phyloP scores from a whole-genome alignment of 495 filamentous ascomycete species.

The Ramalina peruviana region DNA sequence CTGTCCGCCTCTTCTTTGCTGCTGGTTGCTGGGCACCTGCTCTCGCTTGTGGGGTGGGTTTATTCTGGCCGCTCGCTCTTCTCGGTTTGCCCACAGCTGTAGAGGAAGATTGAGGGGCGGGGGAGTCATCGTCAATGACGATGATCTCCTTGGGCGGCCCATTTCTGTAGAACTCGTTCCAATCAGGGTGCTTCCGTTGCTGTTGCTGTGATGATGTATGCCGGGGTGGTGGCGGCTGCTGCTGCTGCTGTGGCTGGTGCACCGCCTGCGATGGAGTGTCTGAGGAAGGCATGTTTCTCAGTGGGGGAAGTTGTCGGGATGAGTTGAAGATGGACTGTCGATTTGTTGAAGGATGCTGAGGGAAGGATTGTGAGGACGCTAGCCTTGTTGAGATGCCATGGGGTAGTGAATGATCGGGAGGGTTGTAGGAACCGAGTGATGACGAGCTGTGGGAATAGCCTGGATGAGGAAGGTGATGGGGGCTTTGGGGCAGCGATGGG shows the following conservation, averaged over 20 bases:
- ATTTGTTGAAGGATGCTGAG: conserved; percentile 30
- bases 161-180: conserved; percentile 85
- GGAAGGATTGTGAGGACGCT: conserved; percentile 34
- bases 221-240: too few relatives aligned
- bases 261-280: conserved; percentile 10
- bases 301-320: conserved; percentile 17
- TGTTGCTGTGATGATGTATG: conserved; percentile 17
- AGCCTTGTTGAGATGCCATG: conserved; percentile 34
- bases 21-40: conserved; percentile 32
- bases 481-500: conserved; percentile 60
- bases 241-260: neutral
- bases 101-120: conserved; percentile 30
- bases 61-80: conserved; percentile 33
- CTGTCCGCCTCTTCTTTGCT: conserved; percentile 52
- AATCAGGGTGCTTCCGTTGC: conserved; percentile 58
- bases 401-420: conserved; percentile 33
- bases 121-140: conserved; percentile 84
- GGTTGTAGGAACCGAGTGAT: conserved; percentile 26
- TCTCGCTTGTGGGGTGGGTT: conserved; percentile 17
- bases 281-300: conserved; percentile 11
- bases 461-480: conserved; percentile 55
- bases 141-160: conserved; percentile 88
- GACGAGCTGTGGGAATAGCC: conserved; percentile 39
- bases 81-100: conserved; percentile 6
- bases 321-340: conserved; percentile 15